A percentile compares a stretch with the other conserved stretches of the same genome.
phyloP scores from a whole-genome alignment of 306 rosid species.

The Medicago arabica region DNA sequence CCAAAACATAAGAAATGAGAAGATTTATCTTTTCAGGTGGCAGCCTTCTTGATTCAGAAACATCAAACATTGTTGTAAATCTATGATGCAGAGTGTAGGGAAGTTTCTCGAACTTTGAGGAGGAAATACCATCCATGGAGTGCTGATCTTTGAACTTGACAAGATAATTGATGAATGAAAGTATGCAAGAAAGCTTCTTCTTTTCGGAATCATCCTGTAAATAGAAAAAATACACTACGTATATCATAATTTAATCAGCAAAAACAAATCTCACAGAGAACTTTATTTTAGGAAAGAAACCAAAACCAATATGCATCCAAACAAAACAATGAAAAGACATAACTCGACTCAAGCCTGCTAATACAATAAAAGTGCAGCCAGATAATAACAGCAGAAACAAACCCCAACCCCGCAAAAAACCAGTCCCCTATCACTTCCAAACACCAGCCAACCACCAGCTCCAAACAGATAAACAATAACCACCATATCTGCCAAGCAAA shows the following conservation, averaged over 20 bases:
- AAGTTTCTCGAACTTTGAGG: conserved; percentile 61
- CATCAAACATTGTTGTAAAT: conserved; percentile 61
- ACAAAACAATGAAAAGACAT: no score
- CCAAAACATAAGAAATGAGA: conserved; percentile 71
- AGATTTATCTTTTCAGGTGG: conserved; percentile 64
- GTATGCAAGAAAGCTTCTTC: conserved; percentile 60
- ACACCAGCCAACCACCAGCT: no score
- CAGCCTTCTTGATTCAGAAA: conserved; percentile 50
- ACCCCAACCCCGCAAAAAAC: no score
- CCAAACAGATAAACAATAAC: no score
- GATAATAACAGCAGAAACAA: no score
- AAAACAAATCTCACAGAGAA: not conserved
- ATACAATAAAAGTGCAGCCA: no score
- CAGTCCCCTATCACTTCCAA: no score
- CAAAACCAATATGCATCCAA: no score
- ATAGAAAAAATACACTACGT: conserved; percentile 4
- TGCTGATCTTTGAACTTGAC: conserved; percentile 76
- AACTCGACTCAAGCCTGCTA: no score
- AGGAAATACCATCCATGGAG: conserved; percentile 55
- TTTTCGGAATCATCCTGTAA: conserved; percentile 77
- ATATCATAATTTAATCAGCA: conserved; percentile 7
- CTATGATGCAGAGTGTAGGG: conserved; percentile 63
- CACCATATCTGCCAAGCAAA: no score
- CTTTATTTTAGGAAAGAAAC: not conserved
- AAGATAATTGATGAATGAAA: conserved; percentile 80